A percentile compares a stretch with the other conserved stretches of the same genome.
Evolutionary conservation across 495 filamentous ascomycete species (phyloP).

Genomic region (Tuber indicum): DNA sequence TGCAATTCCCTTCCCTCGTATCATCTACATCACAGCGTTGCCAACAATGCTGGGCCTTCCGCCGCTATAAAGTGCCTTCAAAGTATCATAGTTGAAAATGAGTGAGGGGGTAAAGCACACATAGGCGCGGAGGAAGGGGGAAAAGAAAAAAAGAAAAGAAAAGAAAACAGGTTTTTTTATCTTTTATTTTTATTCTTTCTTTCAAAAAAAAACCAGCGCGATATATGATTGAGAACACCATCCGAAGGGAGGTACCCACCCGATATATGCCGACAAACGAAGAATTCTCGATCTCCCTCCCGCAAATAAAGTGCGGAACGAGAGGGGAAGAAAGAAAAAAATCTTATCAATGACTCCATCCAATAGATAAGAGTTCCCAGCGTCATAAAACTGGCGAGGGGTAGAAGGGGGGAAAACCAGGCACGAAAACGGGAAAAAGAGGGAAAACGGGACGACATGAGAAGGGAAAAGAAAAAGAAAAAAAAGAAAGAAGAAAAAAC

Average conservation of each 20-base stretch:
- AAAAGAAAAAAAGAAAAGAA: slow-evolving; percentile 7
- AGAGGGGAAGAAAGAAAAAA: slow-evolving; percentile 23
- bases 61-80: neutral
- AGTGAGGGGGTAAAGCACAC: slow-evolving; percentile 6
- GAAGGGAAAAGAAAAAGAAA: neutral
- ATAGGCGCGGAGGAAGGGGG: slow-evolving; percentile 5
- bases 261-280: slow-evolving; percentile 21
- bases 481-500: neutral
- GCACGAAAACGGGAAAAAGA: neutral
- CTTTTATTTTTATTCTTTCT: neutral
- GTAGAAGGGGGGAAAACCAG: slow-evolving; percentile 6
- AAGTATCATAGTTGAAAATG: slow-evolving; percentile 12
- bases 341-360: neutral
- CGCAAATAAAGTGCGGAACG: slow-evolving; percentile 24
- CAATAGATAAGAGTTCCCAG: neutral
- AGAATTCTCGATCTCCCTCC: slow-evolving; percentile 20
- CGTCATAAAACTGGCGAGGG: neutral
- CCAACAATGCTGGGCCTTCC: neutral
- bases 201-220: neutral
- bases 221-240: neutral
- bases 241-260: slow-evolving; percentile 9
- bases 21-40: neutral
- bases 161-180: slow-evolving; percentile 7
- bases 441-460: neutral
- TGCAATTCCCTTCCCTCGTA: neutral